phyloP scores from a whole-genome alignment of 2,329 filamentous ascomycete species.

The Talaromyces sp. region DNA sequence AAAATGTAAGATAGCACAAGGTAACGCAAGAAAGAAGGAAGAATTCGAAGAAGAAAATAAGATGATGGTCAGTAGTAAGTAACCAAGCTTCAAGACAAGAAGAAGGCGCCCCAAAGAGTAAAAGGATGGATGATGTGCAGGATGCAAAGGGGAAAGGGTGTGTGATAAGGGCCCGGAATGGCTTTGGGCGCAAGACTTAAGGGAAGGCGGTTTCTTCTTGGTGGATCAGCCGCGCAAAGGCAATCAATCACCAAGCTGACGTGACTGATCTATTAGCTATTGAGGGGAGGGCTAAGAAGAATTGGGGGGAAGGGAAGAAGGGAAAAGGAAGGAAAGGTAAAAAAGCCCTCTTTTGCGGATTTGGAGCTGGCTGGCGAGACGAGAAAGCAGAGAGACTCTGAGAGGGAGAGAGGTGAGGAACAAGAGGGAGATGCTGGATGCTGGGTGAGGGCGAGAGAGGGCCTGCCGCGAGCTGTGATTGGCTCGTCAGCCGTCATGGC shows the following conservation, averaged over 20 bases:
- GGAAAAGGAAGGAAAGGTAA: slow-evolving; percentile 14
- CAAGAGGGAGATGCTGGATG: slow-evolving; percentile 2
- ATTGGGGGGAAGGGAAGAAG: slow-evolving; percentile 21
- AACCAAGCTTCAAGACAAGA: not conserved
- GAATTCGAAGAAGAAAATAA: not conserved
- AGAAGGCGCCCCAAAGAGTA: not conserved
- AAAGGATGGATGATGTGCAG: not conserved
- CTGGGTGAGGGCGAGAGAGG: slow-evolving; percentile 6
- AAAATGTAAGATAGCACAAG: not conserved
- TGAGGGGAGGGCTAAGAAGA: slow-evolving; percentile 17
- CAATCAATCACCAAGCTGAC: not conserved
- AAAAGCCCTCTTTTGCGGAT: not conserved
- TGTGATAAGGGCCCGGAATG: slow-evolving; percentile 2
- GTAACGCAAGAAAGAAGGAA: not conserved
- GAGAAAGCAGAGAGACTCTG: not conserved
- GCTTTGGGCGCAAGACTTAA: slow-evolving; percentile 1
- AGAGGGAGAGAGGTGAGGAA: slow-evolving; percentile 2
- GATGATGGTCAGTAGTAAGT: not conserved
- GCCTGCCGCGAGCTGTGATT: slow-evolving; percentile 2
- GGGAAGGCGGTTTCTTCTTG: slow-evolving; percentile 3
- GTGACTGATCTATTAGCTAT: not conserved
- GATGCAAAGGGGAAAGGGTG: not conserved
- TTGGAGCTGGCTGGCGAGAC: not conserved
- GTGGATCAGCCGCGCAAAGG: slow-evolving; percentile 5
- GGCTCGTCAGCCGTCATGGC: slow-evolving; percentile 6